Evolutionary conservation across 1,284 basidiomycete genomes (phyloP).

Genomic region (Singerocomus inundabilis): DNA sequence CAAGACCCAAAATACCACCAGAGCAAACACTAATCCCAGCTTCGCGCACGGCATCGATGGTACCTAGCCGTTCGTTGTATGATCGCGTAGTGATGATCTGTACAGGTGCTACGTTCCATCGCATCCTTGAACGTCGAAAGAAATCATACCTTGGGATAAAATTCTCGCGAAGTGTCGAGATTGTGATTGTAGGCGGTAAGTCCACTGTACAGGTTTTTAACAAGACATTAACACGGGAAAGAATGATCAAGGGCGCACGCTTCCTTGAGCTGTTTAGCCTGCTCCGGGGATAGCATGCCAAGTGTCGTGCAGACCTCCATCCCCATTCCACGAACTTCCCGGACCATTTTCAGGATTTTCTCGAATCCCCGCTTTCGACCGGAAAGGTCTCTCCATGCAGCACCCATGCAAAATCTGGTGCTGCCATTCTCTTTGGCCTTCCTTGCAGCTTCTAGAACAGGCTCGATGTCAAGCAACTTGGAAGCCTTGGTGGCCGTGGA

Average conservation of each 20-base stretch:
- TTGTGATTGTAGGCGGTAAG: conserved; percentile 99
- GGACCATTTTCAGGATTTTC: conserved; percentile 91
- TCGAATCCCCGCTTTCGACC: conserved; percentile 95
- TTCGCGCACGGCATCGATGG: conserved; percentile 87
- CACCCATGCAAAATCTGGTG: conserved; percentile 99
- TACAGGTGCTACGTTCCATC: conserved; percentile 6
- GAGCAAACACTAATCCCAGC: conserved; percentile 98
- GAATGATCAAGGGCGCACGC: conserved; percentile 55
- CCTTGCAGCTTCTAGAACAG: conserved; percentile 87
- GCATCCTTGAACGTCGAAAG: conserved; percentile 1
- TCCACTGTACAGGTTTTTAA: conserved; percentile 51
- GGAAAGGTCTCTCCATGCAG: conserved; percentile 96
- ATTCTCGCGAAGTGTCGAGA: conserved; percentile 96
- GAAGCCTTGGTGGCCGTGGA: conserved; percentile 88
- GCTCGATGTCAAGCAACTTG: conserved; percentile 86
- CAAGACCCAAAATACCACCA: conserved; percentile 94
- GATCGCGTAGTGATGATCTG: conserved; percentile 94
- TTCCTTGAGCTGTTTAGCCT: conserved; percentile 91
- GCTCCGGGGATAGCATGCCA: conserved; percentile 93
- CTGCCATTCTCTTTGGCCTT: conserved; percentile 96
- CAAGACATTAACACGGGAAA: conserved; percentile 1
- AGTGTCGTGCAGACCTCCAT: conserved; percentile 99
- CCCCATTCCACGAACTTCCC: conserved; percentile 82
- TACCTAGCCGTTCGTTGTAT: conserved; percentile 91
- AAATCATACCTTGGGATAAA: conserved; percentile 78